phyloP scores from a whole-genome alignment of 768 basidiomycete genomes.

The Phanerochaete sordida region DNA sequence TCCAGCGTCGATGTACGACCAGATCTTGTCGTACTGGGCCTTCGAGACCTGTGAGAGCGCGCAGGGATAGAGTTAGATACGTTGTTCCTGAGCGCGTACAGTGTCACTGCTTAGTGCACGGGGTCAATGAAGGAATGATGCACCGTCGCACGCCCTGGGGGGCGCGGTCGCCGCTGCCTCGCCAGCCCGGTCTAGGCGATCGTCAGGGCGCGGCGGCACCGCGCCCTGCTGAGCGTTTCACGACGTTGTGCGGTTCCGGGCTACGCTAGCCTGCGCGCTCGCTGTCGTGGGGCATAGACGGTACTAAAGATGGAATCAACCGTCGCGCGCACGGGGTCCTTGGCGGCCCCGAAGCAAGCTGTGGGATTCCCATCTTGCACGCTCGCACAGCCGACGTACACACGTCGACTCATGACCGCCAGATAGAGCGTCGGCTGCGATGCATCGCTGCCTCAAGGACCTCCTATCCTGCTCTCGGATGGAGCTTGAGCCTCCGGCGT shows the following conservation, averaged over 20 bases:
- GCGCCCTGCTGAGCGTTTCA: no score
- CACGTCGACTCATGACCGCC: neutral
- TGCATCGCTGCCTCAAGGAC: neutral
- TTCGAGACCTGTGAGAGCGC: slow-evolving; percentile 61
- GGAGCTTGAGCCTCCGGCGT: neutral
- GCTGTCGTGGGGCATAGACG: neutral
- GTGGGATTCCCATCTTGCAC: neutral
- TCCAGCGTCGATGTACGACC: slow-evolving; percentile 85
- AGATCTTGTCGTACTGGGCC: slow-evolving; percentile 79
- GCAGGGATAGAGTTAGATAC: neutral
- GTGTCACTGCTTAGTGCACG: neutral
- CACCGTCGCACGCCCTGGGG: neutral
- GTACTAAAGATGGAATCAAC: neutral
- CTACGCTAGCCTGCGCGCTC: no score
- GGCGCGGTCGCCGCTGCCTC: neutral
- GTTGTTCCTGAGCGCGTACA: neutral
- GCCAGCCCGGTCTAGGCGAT: neutral
- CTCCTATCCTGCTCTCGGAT: neutral
- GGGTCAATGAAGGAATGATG: neutral
- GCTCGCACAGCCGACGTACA: neutral
- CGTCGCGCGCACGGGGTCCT: neutral
- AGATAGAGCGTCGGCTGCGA: neutral
- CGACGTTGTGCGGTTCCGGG: no score
- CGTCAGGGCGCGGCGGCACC: neutral
- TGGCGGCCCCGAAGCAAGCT: neutral